These are phyloP conservation scores for Termitomyces sp. DNA, from an alignment of 1,284 basidiomycete species.

Conservation along the genomic window DNA sequence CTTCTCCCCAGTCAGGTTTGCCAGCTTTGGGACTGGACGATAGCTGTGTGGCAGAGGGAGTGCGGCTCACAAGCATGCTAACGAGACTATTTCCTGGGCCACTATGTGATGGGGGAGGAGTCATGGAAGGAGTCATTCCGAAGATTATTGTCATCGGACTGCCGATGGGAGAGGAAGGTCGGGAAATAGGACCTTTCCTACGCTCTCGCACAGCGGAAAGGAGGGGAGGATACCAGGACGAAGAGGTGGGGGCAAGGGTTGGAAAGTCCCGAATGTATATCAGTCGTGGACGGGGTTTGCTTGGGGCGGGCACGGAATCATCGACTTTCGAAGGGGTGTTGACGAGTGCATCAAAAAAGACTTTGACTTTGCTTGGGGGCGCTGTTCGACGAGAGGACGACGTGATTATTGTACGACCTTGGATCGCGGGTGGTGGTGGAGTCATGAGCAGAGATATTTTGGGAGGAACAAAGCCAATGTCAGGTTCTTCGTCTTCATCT, in stretches of 20 bases:
- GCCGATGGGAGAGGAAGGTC: constrained; percentile 49
- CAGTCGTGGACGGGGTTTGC: constrained; percentile 53
- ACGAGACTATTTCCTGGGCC: constrained; percentile 34
- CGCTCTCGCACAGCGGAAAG: constrained; percentile 71
- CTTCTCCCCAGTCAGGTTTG: constrained; percentile 57
- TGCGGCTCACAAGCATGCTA: constrained; percentile 37
- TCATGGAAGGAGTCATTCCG: constrained; percentile 72
- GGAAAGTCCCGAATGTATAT: constrained; percentile 80
- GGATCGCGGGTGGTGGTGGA: constrained; percentile 32
- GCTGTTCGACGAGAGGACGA: constrained; percentile 35
- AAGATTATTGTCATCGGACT: constrained; percentile 79
- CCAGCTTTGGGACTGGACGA: constrained; percentile 20
- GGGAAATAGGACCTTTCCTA: constrained; percentile 55
- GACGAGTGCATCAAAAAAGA: constrained; percentile 71
- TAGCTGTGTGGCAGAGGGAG: constrained; percentile 20
- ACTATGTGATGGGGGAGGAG: constrained; percentile 35
- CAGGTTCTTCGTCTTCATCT: constrained; percentile 47
- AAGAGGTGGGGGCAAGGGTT: constrained; percentile 66
- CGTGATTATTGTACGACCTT: constrained; percentile 39
- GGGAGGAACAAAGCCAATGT: constrained; percentile 32
- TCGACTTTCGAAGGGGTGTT: constrained; percentile 47
- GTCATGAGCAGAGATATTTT: constrained; percentile 58
- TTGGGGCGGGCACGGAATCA: constrained; percentile 14
- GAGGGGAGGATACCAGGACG: constrained; percentile 76
- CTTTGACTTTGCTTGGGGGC: constrained; percentile 52